phyloP scores from a whole-genome alignment of 2,329 filamentous ascomycete species.

The Corniculantispora saksenae region DNA sequence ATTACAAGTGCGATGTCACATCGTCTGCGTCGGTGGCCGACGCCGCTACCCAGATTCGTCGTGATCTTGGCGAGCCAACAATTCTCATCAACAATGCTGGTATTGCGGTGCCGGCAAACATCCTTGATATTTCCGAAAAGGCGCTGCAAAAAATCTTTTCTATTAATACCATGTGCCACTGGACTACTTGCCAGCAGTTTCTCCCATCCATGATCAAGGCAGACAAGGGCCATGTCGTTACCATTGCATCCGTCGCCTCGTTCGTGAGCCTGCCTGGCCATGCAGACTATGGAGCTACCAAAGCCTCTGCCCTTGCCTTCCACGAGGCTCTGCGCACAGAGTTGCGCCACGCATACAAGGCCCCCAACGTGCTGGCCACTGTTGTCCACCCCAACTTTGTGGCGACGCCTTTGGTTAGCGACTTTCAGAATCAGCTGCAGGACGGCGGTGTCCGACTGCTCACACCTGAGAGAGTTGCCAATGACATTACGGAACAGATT shows the following conservation, averaged over 20 bases:
- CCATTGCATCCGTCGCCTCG: constrained; percentile 63
- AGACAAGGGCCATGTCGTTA: constrained; percentile 71
- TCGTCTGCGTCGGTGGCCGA: constrained; percentile 49
- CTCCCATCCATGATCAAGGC: constrained; percentile 59
- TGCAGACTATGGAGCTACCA: constrained; percentile 64
- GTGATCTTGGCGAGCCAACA: constrained; percentile 59
- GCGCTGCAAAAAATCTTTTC: constrained; percentile 63
- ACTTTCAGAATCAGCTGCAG: constrained; percentile 27
- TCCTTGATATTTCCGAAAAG: constrained; percentile 55
- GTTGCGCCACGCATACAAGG: constrained; percentile 56
- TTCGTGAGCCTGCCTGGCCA: constrained; percentile 59
- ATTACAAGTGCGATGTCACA: constrained; percentile 68
- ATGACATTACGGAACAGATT: constrained; percentile 43
- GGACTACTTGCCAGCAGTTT: constrained; percentile 62
- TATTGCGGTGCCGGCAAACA: constrained; percentile 54
- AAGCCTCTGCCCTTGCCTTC: constrained; percentile 63
- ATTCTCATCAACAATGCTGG: constrained; percentile 71
- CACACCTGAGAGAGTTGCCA: constrained; percentile 35
- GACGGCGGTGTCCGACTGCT: constrained; percentile 27
- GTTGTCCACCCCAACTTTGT: constrained; percentile 52
- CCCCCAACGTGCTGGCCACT: constrained; percentile 62
- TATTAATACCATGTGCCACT: constrained; percentile 66
- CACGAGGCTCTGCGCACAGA: constrained; percentile 62
- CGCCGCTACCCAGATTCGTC: constrained; percentile 51
- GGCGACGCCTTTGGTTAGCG: constrained; percentile 26